These are phyloP conservation scores for Aspergillus steynii DNA, from an alignment of 495 filamentous ascomycete species.

Conservation along the genomic window DNA sequence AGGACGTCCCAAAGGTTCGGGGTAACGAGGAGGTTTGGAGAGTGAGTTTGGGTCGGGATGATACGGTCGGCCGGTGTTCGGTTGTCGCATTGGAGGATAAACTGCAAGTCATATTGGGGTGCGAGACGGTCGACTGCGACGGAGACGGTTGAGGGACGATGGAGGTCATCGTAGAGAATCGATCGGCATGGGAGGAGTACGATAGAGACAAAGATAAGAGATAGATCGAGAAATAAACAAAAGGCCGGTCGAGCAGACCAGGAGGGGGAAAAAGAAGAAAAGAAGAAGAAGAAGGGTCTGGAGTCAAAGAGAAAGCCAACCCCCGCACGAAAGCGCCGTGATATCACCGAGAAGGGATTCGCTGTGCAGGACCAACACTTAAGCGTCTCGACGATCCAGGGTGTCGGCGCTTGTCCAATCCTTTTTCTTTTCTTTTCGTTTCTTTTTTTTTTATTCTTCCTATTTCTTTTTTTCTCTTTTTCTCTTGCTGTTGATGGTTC, in stretches of 20 bases:
- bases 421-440: neutral
- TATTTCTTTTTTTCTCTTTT: neutral
- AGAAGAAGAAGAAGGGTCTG: constrained; percentile 2
- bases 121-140: constrained; percentile 28
- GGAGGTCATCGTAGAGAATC: constrained; percentile 10
- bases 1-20: constrained; percentile 53
- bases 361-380: neutral
- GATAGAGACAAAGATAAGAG: constrained; percentile 26
- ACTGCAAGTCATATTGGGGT: constrained; percentile 28
- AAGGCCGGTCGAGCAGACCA: neutral
- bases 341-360: constrained; percentile 1
- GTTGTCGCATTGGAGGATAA: constrained; percentile 31
- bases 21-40: constrained; percentile 67
- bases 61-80: constrained; percentile 37
- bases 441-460: neutral
- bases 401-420: neutral
- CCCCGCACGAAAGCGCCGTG: constrained; percentile 7
- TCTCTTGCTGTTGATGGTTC: neutral
- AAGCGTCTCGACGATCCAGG: constrained; percentile 5
- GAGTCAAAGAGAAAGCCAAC: neutral
- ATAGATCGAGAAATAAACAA: neutral
- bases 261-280: neutral
- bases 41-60: constrained; percentile 73
- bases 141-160: constrained; percentile 27
- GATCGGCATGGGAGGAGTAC: constrained; percentile 20